Evolutionary conservation across 208 protist species (phyloP).

Genomic region (Phytomonas francai): DNA sequence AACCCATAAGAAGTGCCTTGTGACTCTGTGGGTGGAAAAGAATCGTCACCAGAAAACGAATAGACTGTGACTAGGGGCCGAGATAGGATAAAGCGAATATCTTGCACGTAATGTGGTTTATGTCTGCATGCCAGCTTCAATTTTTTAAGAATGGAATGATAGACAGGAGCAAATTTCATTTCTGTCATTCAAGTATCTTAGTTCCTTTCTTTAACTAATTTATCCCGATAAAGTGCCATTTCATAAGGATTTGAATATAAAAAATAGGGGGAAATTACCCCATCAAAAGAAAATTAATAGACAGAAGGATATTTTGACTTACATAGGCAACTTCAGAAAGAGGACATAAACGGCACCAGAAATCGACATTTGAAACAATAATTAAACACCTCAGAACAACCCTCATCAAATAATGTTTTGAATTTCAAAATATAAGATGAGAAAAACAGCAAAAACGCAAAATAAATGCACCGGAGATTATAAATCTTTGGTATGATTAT

Average conservation of each 20-base stretch:
- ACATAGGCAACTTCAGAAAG: background rate
- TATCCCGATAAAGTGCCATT: background rate
- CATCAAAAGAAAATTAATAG: background rate
- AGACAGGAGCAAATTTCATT: conserved; percentile 51
- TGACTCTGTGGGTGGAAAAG: background rate
- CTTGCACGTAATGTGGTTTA: conserved; percentile 59
- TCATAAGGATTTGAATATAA: background rate
- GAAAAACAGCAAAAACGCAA: background rate
- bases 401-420: background rate
- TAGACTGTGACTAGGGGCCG: conserved; percentile 22
- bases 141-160: conserved; percentile 50
- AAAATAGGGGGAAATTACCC: conserved; percentile 1
- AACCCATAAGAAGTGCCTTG: background rate
- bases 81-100: conserved; percentile 75
- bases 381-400: too few species aligned
- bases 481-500: background rate
- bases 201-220: background rate
- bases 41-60: background rate
- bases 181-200: background rate
- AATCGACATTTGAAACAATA: too few species aligned
- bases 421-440: background rate
- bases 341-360: background rate
- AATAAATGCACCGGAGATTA: background rate
- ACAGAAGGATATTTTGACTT: background rate
- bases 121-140: conserved; percentile 27